Percentiles rank a stretch among this genome's conserved stretches.
phyloP scores from a whole-genome alignment of 768 basidiomycete species.

The Leccinum subtestaceum region DNA sequence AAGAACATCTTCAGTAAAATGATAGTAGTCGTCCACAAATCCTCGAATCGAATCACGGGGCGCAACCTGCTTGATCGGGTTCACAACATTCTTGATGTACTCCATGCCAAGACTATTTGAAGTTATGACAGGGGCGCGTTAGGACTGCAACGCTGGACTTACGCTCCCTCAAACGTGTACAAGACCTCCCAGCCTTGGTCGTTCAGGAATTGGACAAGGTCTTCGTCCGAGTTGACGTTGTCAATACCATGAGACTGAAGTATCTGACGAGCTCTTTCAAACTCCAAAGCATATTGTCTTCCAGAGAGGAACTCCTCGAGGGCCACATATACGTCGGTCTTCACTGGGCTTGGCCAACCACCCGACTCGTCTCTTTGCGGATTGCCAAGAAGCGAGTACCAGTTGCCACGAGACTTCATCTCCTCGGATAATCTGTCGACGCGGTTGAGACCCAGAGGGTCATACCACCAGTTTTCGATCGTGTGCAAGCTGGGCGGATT shows the following conservation, averaged over 20 bases:
- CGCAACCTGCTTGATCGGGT: slow-evolving; percentile 36
- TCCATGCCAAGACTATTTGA: slow-evolving; percentile 40
- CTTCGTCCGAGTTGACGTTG: slow-evolving; percentile 26
- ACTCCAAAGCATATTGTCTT: slow-evolving; percentile 18
- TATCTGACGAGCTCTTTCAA: slow-evolving; percentile 24
- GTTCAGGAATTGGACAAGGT: slow-evolving; percentile 28
- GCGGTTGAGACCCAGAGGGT: slow-evolving; percentile 35
- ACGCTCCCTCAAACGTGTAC: slow-evolving; percentile 41
- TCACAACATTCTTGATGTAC: slow-evolving; percentile 40
- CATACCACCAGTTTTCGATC: slow-evolving; percentile 42
- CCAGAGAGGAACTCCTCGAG: slow-evolving; percentile 20
- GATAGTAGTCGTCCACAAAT: slow-evolving; percentile 38
- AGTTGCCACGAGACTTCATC: slow-evolving; percentile 33
- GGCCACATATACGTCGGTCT: slow-evolving; percentile 18
- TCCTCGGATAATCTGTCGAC: slow-evolving; percentile 37
- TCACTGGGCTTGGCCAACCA: slow-evolving; percentile 23
- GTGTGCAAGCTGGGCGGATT: slow-evolving; percentile 28
- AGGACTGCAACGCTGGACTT: slow-evolving; percentile 13
- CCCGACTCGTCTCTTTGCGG: slow-evolving; percentile 15
- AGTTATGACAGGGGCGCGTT: slow-evolving; percentile 8
- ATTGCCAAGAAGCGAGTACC: slow-evolving; percentile 20
- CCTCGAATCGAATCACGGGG: slow-evolving; percentile 38
- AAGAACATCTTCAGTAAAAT: slow-evolving; percentile 36
- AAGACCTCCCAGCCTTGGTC: slow-evolving; percentile 36
- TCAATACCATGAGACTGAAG: slow-evolving; percentile 15